Evolutionary conservation across 2,329 filamentous ascomycete species (phyloP).

Genomic region (Pseudogymnoascus destructans): DNA sequence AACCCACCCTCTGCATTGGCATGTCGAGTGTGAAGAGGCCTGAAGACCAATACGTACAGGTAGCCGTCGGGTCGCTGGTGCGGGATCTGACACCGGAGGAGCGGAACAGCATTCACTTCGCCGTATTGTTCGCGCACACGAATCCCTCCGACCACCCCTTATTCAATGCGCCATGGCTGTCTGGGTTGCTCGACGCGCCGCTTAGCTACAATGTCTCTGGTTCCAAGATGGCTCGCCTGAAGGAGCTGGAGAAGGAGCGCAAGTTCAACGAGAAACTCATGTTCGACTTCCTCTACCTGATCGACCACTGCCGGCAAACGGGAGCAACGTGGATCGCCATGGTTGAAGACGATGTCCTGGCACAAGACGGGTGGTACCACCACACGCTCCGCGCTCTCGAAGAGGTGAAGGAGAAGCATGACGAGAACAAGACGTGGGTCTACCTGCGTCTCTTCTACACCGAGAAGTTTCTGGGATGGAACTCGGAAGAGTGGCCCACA

Average conservation of each 20-base stretch:
- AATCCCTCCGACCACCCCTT: slow-evolving; percentile 25
- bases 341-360: slow-evolving; percentile 29
- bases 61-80: slow-evolving; percentile 21
- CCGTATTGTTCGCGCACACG: slow-evolving; percentile 28
- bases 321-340: slow-evolving; percentile 27
- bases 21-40: slow-evolving; percentile 12
- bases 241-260: slow-evolving; percentile 13
- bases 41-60: slow-evolving; percentile 12
- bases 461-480: slow-evolving; percentile 30
- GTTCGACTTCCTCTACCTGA: slow-evolving; percentile 25
- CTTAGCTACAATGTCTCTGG: slow-evolving; percentile 22
- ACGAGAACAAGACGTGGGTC: slow-evolving; percentile 16
- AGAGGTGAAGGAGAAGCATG: slow-evolving; percentile 21
- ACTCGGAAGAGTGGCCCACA: slow-evolving; percentile 26
- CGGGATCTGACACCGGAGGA: slow-evolving; percentile 25
- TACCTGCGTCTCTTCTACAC: slow-evolving; percentile 31
- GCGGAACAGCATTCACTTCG: slow-evolving; percentile 25
- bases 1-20: slow-evolving; percentile 13
- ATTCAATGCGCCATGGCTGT: slow-evolving; percentile 26
- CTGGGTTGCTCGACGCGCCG: slow-evolving; percentile 26
- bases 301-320: slow-evolving; percentile 23
- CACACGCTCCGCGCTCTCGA: slow-evolving; percentile 23
- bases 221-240: background rate
- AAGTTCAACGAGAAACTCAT: slow-evolving; percentile 24
- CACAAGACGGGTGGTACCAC: slow-evolving; percentile 27